Percentiles rank a stretch among this genome's conserved stretches.
These are phyloP conservation scores for Boletus barrowsii DNA, from an alignment of 768 basidiomycete species.

Conservation along the genomic window DNA sequence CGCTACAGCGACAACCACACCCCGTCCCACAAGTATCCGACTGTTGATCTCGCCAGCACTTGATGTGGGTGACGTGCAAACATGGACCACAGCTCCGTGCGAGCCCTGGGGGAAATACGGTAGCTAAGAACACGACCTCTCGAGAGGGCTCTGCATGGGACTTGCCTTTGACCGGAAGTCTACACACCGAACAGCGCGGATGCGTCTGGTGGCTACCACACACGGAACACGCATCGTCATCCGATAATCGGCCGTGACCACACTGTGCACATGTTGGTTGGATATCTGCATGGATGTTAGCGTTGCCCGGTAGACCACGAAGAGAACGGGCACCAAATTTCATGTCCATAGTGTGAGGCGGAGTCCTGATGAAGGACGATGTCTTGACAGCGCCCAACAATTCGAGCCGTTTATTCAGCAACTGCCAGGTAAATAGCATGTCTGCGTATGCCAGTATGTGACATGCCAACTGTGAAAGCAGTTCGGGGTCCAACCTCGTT, in stretches of 20 bases:
- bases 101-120: conserved; percentile 41
- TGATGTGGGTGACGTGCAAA: conserved; percentile 62
- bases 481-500: conserved; percentile 15
- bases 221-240: conserved; percentile 39
- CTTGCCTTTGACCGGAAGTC: conserved; percentile 72
- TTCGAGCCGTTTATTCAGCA: conserved; percentile 68
- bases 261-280: conserved; percentile 49
- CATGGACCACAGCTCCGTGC: conserved; percentile 61
- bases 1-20: conserved; percentile 61
- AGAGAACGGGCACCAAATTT: conserved; percentile 27
- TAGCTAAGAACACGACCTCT: not conserved
- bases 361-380: conserved; percentile 22
- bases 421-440: conserved; percentile 68
- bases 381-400: conserved; percentile 62
- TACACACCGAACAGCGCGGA: conserved; percentile 67
- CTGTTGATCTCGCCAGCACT: conserved; percentile 50
- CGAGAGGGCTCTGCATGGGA: not conserved
- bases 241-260: conserved; percentile 30
- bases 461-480: conserved; percentile 41
- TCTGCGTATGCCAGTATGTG: conserved; percentile 77
- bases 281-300: conserved; percentile 36
- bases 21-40: conserved; percentile 61
- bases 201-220: conserved; percentile 44
- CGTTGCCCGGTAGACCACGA: not conserved
- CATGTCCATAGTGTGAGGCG: conserved; percentile 34